phyloP scores from a whole-genome alignment of 2,329 filamentous ascomycete species.

The Nemania sp. region DNA sequence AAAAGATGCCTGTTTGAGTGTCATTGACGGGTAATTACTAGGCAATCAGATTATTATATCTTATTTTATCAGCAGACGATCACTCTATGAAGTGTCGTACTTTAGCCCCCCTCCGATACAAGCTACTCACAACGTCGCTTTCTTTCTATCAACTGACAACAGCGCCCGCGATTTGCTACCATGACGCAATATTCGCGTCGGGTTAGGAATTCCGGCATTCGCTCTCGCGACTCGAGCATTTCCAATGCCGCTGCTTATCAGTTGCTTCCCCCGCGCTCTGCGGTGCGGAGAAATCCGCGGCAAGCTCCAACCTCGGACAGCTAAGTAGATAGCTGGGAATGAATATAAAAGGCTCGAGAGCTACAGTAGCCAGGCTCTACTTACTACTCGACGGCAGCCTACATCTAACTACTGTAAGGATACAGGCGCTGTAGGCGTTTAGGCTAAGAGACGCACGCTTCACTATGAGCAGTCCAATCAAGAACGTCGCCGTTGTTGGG shows the following conservation, averaged over 20 bases:
- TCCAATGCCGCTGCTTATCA: neutral
- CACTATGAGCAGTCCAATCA: conserved; percentile 30
- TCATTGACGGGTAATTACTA: too few species aligned
- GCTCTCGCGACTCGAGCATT: neutral
- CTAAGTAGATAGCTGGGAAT: neutral
- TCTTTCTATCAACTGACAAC: too few species aligned
- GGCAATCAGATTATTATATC: too few species aligned
- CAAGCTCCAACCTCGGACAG: neutral
- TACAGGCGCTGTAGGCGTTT: neutral
- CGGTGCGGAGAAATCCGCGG: neutral
- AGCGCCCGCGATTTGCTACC: neutral
- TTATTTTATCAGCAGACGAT: too few species aligned
- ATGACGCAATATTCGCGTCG: conserved; percentile 20
- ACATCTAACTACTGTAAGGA: neutral
- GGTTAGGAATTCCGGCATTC: conserved; percentile 14
- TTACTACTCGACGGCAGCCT: neutral
- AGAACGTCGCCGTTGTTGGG: conserved; percentile 32
- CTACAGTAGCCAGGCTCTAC: too few species aligned
- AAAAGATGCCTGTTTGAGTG: too few species aligned
- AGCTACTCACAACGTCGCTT: too few species aligned
- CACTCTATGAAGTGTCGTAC: too few species aligned
- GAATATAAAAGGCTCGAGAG: conserved; percentile 12
- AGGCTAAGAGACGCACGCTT: neutral
- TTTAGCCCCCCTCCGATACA: too few species aligned
- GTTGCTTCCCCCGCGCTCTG: neutral